Conservation (phyloP, 2,329 filamentous ascomycete species). For the Pseudofabraea citricarpa region DNA sequence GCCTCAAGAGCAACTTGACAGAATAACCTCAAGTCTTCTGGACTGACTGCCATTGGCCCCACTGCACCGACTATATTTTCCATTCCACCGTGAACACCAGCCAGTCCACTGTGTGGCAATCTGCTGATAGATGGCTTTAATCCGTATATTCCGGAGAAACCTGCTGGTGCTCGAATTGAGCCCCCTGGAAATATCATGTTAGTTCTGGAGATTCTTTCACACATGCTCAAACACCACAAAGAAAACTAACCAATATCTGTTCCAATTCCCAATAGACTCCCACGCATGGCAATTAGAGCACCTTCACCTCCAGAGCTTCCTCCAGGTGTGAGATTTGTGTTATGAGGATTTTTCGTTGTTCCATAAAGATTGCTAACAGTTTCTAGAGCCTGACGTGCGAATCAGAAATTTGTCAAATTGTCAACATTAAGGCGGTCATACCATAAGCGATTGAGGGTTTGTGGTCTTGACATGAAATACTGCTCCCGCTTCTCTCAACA, state of each 20-base stretch:
- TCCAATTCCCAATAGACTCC: slow-evolving; percentile 43
- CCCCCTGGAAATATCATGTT: slow-evolving; percentile 9
- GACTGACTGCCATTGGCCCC: slow-evolving; percentile 40
- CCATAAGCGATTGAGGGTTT: slow-evolving; percentile 47
- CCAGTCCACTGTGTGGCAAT: slow-evolving; percentile 33
- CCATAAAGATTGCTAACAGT: slow-evolving; percentile 40
- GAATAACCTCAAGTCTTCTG: slow-evolving; percentile 42
- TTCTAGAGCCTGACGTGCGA: slow-evolving; percentile 32
- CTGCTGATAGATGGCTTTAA: slow-evolving; percentile 26
- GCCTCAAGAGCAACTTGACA: slow-evolving; percentile 45
- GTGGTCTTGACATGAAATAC: slow-evolving; percentile 49
- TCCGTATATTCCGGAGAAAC: slow-evolving; percentile 26
- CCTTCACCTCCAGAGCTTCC: slow-evolving; percentile 62
- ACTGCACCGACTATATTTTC: slow-evolving; percentile 41
- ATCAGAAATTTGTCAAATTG: neutral
- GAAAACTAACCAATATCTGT: neutral
- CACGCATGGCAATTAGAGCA: slow-evolving; percentile 47
- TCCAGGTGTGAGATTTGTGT: slow-evolving; percentile 51
- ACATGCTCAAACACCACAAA: no score
- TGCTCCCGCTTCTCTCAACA: slow-evolving; percentile 39
- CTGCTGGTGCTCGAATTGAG: slow-evolving; percentile 26
- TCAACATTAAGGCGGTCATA: neutral
- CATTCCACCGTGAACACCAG: slow-evolving; percentile 45
- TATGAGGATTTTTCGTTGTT: slow-evolving; percentile 54
- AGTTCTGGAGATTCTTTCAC: no score